Evolutionary conservation across 192 early-diverging fungal genomes (phyloP), one percentile per base, ranked within the genome.

Genomic region (Podila clonocystis): DNA sequence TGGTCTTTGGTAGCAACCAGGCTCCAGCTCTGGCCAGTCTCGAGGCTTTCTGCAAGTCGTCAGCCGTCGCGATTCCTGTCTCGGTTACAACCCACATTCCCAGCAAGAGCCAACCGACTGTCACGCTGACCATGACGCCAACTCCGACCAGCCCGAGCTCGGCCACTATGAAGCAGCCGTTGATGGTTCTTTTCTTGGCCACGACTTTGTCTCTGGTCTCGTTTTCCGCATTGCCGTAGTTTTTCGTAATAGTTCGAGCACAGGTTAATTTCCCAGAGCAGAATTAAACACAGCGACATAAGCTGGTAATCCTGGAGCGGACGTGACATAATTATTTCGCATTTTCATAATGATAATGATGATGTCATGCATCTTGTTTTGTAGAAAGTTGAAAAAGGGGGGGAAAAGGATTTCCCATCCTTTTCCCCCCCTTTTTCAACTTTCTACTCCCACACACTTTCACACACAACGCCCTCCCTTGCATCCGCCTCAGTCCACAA

Each of bases 1-100:
- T 72, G 20, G 65, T 80, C 36, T 73, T 80, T 65, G 77, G 77
- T 33, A 69, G 67, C 28, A 2, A n/a, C 55, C 36, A 59, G 0
- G 50, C 67, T 1, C 77, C 77, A 1, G 9, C 62, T 1, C 55
- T 55, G 26, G 5, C 77, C 19, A 80, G 71, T 11, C 67, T 80
- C 0, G 59, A 59, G 33, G 48, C 62, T 28, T 80, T 68, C 29
- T 80, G 77, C 28, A 72, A 55, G 28, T 9, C 38, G 4, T 13
- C 24, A 22, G 20, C 15, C 3, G 15, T 29, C 22, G 41, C 11
- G 12, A 50, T 15, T 1, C 12, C 29, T 6, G 17, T 29, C 5
- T 38, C 8, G 26, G n/a, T n/a, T 20, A 19, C 30, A 2, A 63
- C 50, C 6, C 29, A 15, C 60, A 62, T 11, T 26, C 26, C 31